Conservation (phyloP, 257 asterid species). For the Asclepias syriaca region DNA sequence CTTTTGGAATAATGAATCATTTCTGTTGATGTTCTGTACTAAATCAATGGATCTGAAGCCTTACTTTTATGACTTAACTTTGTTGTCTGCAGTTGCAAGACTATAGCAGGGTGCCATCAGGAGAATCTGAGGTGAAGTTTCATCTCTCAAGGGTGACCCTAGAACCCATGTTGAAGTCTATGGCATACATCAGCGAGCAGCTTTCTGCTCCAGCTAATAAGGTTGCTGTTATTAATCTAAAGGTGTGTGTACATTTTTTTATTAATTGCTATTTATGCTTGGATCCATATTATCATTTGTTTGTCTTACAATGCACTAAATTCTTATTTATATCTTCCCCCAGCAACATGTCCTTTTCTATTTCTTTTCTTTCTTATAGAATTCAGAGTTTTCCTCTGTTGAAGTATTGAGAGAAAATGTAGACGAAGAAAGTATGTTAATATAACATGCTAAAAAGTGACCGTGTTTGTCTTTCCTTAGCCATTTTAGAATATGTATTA, state of each 20-base stretch:
- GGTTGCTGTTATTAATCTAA: constrained; percentile 81
- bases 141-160: constrained; percentile 61
- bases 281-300: neutral
- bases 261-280: constrained; percentile 1
- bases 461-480: neutral
- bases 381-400: neutral
- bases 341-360: neutral
- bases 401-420: constrained; percentile 7
- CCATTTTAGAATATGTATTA: neutral
- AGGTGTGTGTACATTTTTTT: constrained; percentile 41
- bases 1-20: neutral
- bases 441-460: neutral
- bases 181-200: constrained; percentile 88
- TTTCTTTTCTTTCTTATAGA: constrained; percentile 1
- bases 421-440: neutral
- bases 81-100: constrained; percentile 67
- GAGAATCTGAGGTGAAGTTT: constrained; percentile 80
- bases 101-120: constrained; percentile 48
- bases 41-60: neutral
- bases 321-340: neutral
- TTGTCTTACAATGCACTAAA: neutral
- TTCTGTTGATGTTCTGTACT: constrained; percentile 8
- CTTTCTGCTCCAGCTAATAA: constrained; percentile 70
- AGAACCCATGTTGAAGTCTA: constrained; percentile 88
- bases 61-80: constrained; percentile 1